Conservation (phyloP, 805 yeast species). For the Pichia gijzeniarum region DNA sequence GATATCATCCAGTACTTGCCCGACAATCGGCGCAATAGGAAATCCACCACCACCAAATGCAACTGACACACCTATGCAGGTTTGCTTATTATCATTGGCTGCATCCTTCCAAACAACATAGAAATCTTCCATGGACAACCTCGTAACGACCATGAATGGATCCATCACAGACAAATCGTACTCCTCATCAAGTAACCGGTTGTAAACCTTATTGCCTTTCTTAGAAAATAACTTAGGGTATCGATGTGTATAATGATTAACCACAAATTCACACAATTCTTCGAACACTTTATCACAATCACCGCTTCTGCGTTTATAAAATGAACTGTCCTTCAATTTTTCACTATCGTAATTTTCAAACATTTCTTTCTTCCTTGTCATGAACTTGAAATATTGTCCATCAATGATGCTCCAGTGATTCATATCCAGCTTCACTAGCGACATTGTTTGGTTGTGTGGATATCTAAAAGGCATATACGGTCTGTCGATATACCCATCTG, state of each 20-base stretch:
- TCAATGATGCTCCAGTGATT: conserved; percentile 48
- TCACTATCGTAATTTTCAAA: conserved; percentile 34
- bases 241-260: conserved; percentile 36
- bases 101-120: conserved; percentile 34
- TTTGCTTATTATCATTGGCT: conserved; percentile 34
- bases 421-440: conserved; percentile 41
- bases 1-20: conserved; percentile 36
- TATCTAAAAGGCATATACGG: conserved; percentile 50
- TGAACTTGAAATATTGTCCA: conserved; percentile 38
- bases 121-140: conserved; percentile 46
- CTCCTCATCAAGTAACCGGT: conserved; percentile 37
- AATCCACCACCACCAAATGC: conserved; percentile 50
- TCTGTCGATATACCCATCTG: conserved; percentile 28
- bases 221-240: conserved; percentile 39
- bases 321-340: conserved; percentile 24
- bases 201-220: conserved; percentile 31
- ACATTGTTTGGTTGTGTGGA: conserved; percentile 51
- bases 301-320: conserved; percentile 33
- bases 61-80: conserved; percentile 43
- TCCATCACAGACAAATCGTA: conserved; percentile 40
- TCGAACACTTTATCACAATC: conserved; percentile 31
- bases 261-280: conserved; percentile 39
- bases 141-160: conserved; percentile 39
- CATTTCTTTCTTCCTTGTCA: conserved; percentile 35
- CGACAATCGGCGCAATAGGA: conserved; percentile 30